Base-by-base conservation (phyloP, 306 rosid species). In the Ochetophila trinervis region DNA sequence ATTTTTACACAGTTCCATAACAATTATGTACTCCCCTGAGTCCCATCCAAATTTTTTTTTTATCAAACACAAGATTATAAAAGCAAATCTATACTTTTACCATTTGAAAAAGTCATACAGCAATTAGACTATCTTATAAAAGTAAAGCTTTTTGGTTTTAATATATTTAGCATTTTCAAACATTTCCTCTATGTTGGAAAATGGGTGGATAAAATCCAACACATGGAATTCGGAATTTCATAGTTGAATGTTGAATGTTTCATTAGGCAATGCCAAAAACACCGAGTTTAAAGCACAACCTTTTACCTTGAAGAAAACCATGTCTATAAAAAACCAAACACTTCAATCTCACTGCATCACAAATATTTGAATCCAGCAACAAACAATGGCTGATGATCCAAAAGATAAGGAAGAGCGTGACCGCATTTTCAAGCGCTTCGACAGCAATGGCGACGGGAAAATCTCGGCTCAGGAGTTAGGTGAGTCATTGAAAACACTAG, bases 391-490 rank as follows among this genome's bases (percentile, higher is more conserved):
- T n/a, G 83, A 70, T 5, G 66, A 62, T 57, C 66, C 82, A 32
- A 71, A 74, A 70, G 93, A 80, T 24, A 53, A 72, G 48, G 89
- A 67, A 0, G 89, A 86, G 0, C 75, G 75, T 0, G 87, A 91
- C 66, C 83, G 86, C 32, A 79, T 91, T 65, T 91, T 91, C 86
- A 80, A 86, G 79, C 60, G 44, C 7, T 86, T 88, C 3, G 93
- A 91, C 8, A 68, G 89, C 17, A 82, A 91, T 4, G 86, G 86
- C 0, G 93, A 91, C 1, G 96, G 96, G 2, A 69, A 79, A 75
- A 88, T 88, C 75, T 91, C 97, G 2, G 55, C 96, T 0, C 0
- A 79, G 0, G 97, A 88, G 81, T 85, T 91, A 2, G 97, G 91
- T 3, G 89, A 88, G 37, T 79, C 96, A 4, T 76, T 86, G 69